Percentiles rank a stretch among this genome's conserved stretches.
Conservation (phyloP, 2,329 filamentous ascomycete species). For the Hypoxylon sp. region DNA sequence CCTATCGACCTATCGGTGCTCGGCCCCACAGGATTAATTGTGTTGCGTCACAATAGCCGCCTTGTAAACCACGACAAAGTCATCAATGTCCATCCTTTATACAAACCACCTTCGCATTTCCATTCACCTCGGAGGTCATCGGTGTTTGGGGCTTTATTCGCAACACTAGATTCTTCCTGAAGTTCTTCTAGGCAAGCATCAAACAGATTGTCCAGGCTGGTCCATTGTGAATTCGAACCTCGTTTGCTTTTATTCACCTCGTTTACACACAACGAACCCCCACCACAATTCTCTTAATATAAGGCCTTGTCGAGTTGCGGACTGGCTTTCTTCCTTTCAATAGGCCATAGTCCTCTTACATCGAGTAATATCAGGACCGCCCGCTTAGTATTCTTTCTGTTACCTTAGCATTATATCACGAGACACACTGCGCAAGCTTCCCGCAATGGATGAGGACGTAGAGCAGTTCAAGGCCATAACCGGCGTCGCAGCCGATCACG, state of each 20-base stretch:
- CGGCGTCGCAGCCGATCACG: constrained; percentile 74
- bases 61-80: constrained; percentile 33
- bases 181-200: constrained; percentile 10
- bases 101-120: constrained; percentile 27
- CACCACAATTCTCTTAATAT: neutral
- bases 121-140: constrained; percentile 6
- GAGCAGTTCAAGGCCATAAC: constrained; percentile 87
- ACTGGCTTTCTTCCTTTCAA: neutral
- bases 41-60: constrained; percentile 50
- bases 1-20: constrained; percentile 25
- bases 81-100: constrained; percentile 19
- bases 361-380: neutral
- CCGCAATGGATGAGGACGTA: constrained; percentile 79
- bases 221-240: constrained; percentile 17
- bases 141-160: constrained; percentile 20
- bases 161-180: constrained; percentile 5
- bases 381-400: neutral
- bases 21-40: constrained; percentile 31
- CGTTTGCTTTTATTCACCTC: constrained; percentile 16
- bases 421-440: constrained; percentile 36
- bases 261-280: neutral
- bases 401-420: neutral
- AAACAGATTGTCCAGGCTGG: constrained; percentile 7
- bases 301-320: neutral
- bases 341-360: neutral